Base-by-base conservation (phyloP, 2,329 filamentous ascomycete species). In the Colletotrichum higginsianum region DNA sequence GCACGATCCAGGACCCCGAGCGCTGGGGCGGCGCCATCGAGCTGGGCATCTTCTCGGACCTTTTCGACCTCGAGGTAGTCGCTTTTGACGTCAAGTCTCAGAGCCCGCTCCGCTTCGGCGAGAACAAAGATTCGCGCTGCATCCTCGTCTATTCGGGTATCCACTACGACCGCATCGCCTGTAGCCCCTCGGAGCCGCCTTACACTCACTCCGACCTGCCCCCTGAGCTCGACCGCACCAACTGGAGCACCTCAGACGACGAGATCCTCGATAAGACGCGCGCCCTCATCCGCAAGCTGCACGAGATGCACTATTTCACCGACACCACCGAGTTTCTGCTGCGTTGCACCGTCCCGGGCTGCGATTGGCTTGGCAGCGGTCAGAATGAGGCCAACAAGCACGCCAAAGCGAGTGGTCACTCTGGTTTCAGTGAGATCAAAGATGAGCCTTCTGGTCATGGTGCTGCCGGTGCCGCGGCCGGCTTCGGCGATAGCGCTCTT, bases 11-110 rank as follows among this genome's bases (percentile, higher is more conserved):
- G 74, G 90, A 91, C 26, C 90, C 92, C 26, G 91, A 96, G 76
- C 91, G 92, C 0, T 98, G 96, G 96, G 96, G 96, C 63, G 96
- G 96, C 6, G 94, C 91, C 7, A 98, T 98, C 74, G 96, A 98
- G 81, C 87, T 98, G 23, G 91, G 91, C 67, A 96, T 98, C 69
- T 84, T 98, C 18, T 94, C 93, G 49, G 90, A 95, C 74, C 90
- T 96, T 66, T 98, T 98, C 79, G 90, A 92, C 71, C 88, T 97
- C 38, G 94, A 98, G 79, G 94, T 97, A 63, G 94, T 91, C 80
- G 93, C 93, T 49, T 92, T 96, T 74, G 94, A 97, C 79, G 94
- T 98, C 50, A 74, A 74, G 61, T 67, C 78, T 0, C 79, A 82
- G 73, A 81, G 76, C 44, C 74, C 83, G 8, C 81, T 84, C 77